Evolutionary conservation across 2,329 filamentous ascomycete species (phyloP).

Genomic region (Neonectria magnoliae): DNA sequence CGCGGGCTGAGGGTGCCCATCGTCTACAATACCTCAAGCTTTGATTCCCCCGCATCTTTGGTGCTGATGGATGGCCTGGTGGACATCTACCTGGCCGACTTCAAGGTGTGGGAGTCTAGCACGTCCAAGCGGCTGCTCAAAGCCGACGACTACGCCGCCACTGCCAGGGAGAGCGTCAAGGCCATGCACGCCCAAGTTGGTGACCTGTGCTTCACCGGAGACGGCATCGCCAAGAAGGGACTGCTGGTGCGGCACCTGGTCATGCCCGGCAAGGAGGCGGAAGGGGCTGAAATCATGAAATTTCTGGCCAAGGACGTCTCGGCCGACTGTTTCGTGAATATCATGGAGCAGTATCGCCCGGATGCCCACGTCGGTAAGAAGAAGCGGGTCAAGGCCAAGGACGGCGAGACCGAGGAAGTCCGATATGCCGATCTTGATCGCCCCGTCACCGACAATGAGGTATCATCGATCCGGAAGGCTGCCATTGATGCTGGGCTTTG

Average conservation of each 20-base stretch:
- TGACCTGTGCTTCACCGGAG: slow-evolving; percentile 82
- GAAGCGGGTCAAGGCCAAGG: slow-evolving; percentile 46
- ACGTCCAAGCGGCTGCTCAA: slow-evolving; percentile 80
- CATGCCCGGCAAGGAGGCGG: slow-evolving; percentile 82
- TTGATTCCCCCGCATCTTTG: slow-evolving; percentile 78
- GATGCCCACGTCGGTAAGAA: slow-evolving; percentile 83
- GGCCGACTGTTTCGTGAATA: slow-evolving; percentile 80
- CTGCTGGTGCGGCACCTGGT: slow-evolving; percentile 82
- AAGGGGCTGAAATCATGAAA: slow-evolving; percentile 77
- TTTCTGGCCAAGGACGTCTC: slow-evolving; percentile 81
- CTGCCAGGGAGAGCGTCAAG: slow-evolving; percentile 79
- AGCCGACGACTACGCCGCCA: slow-evolving; percentile 77
- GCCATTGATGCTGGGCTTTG: slow-evolving; percentile 79
- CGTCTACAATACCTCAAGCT: slow-evolving; percentile 86
- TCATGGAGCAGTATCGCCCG: slow-evolving; percentile 90
- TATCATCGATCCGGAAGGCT: slow-evolving; percentile 72
- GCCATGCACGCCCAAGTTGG: slow-evolving; percentile 86
- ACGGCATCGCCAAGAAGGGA: slow-evolving; percentile 83
- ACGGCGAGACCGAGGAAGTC: slow-evolving; percentile 54
- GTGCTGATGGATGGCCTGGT: slow-evolving; percentile 80
- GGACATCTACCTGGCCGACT: slow-evolving; percentile 89
- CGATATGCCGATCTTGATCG: slow-evolving; percentile 83
- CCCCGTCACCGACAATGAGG: slow-evolving; percentile 58
- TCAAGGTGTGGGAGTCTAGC: slow-evolving; percentile 79
- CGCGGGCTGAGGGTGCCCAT: slow-evolving; percentile 77